Evolutionary conservation across 2,329 filamentous ascomycete species (phyloP), one percentile per base, ranked within the genome.

Genomic region (Monilinia vaccinii-corymbosi): DNA sequence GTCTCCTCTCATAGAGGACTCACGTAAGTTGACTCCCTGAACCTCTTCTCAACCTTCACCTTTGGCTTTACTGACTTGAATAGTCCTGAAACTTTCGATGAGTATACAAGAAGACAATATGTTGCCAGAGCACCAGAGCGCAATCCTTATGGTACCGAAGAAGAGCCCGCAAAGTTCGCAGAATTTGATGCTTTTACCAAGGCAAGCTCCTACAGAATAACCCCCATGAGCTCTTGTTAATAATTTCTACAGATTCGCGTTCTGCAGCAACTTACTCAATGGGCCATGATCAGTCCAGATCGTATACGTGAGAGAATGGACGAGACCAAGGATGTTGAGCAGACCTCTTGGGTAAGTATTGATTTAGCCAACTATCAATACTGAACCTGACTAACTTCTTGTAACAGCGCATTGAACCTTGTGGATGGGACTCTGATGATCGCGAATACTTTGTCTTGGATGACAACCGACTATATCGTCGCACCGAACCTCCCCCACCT

Each of bases 1-100:
- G 86, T 97, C 53, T 97, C 94, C 36, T 96, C 92, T 62, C 91
- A 97, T 77, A 87, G 92, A 65, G 92, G 92, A 64, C 78, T 97
- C 51, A 95, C 88, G 91, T 96, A 82, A 66, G 89, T 80, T 63
- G 4, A 21, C 40, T 28, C 47, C 18, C 38, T 53, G 34, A n/a
- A 38, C 51, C 55, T 58, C 16, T 44, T n/a, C 46, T 16, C 40
- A 23, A 44, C 11, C 36, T 23, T 45, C n/a, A 31, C 65, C 31
- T 31, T 34, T 34, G 21, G 32, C 31, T n/a, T 73, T 31, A 74
- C 70, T 61, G 56, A 55, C 23, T 18, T 66, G 50, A 55, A 52
- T 67, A 97, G 92, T 1, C 83, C 80, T 56, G 91, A 95, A 4
- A 86, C 94, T 52, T 96, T 97, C 68, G 91, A 97, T 71, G 91